Base-by-base conservation (phyloP, 805 yeast species). In the Lipomyces oligophaga region DNA sequence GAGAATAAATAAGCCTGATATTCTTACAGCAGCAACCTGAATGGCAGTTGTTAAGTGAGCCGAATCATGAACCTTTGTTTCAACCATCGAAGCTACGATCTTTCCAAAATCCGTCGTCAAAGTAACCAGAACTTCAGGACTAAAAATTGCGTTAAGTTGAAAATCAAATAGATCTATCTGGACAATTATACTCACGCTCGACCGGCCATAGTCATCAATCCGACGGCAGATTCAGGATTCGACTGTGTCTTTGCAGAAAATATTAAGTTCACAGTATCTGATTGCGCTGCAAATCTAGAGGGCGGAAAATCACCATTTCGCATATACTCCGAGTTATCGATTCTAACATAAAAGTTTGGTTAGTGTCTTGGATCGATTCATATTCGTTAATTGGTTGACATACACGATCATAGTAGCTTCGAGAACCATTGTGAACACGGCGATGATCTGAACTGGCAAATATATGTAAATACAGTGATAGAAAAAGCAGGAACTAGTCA, bases 311-410 rank as follows among this genome's bases (percentile, higher is more conserved):
- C 98, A 26, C 97, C 98, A 64, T 93, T 93, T 61, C 98, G 77
- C 79, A 89, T 85, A 67, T 76, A 90, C 70, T 93, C 98, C 42
- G 96, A 87, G 74, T 88, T 90, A 73, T 93, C 99, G 63, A 93
- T 77, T 62, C 69, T 66, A 37, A 13, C 24, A 31, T 19, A 26
- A 31, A n/a, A 19, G n/a, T n/a, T n/a, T n/a, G n/a, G n/a, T n/a
- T n/a, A n/a, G n/a, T n/a, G 11, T 8, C 8, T 26, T 26, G 30
- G 13, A 13, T 26, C 11, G 13, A 13, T 13, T 10, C 30, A 26
- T 10, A 26, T 26, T 26, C 30, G 13, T 13, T 10, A 8, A 13
- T 13, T 8, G 8, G 21, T 34, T 13, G 7, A 35, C 70, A 38
- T 59, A 69, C 72, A 88, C 86, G 54, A 93, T 78, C 84, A 93